A percentile compares a stretch with the other conserved stretches of the same genome.
phyloP scores from a whole-genome alignment of 2,329 filamentous ascomycete genomes.

The Fusarium penzigii region DNA sequence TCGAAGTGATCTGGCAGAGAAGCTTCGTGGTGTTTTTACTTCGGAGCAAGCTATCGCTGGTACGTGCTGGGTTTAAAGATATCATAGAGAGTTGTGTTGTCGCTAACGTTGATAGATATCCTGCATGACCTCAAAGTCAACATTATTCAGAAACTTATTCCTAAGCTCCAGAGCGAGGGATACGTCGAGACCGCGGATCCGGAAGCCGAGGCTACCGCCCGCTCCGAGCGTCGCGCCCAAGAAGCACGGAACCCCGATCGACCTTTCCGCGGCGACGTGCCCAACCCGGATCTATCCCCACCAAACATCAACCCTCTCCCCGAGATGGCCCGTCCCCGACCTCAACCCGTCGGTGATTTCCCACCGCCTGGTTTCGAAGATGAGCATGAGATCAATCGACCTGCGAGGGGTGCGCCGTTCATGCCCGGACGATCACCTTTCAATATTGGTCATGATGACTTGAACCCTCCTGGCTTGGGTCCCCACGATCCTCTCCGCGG shows the following conservation, averaged over 20 bases:
- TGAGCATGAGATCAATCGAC: conserved; percentile 79
- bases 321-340: conserved; percentile 56
- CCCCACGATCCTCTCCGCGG: conserved; percentile 79
- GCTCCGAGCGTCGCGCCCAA: conserved; percentile 41
- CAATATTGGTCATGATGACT: conserved; percentile 80
- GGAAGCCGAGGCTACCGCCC: conserved; percentile 45
- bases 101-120: conserved; percentile 50
- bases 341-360: conserved; percentile 70
- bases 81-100: background rate
- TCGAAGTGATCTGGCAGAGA: conserved; percentile 47
- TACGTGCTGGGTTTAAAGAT: conserved; percentile 17
- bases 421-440: conserved; percentile 56
- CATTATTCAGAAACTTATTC: conserved; percentile 82
- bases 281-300: conserved; percentile 60
- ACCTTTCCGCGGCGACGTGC: conserved; percentile 44
- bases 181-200: conserved; percentile 64
- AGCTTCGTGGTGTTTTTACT: conserved; percentile 68
- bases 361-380: conserved; percentile 91
- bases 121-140: conserved; percentile 72
- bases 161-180: conserved; percentile 73
- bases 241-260: conserved; percentile 38
- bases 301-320: conserved; percentile 68
- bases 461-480: conserved; percentile 84
- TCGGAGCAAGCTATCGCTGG: conserved; percentile 65
- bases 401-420: conserved; percentile 36